Evolutionary conservation across 23 red algal genomes (phyloP).

Genomic region (Agarophyton chilense): DNA sequence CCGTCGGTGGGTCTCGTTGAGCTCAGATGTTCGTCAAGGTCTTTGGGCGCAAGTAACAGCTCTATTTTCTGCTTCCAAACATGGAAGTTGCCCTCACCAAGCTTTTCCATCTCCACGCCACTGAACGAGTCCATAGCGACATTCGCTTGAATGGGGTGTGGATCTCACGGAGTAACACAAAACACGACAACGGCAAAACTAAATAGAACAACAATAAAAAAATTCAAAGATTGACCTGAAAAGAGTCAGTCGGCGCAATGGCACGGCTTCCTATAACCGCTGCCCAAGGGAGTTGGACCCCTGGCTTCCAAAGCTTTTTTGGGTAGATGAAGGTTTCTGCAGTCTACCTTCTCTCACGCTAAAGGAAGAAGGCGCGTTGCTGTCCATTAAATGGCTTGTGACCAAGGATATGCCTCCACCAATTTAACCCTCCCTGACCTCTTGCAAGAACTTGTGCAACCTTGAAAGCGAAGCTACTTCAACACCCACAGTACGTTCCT

Average conservation of each 20-base stretch:
- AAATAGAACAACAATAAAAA: background rate
- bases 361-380: background rate
- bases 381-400: constrained; percentile 20
- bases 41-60: constrained; percentile 13
- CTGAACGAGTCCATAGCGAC: background rate
- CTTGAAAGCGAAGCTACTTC: background rate
- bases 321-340: constrained; percentile 26
- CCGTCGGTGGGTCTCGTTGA: background rate
- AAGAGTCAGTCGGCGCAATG: background rate
- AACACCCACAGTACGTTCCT: background rate
- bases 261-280: background rate
- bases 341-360: constrained; percentile 19
- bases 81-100: constrained; percentile 26
- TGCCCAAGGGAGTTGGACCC: background rate
- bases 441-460: constrained; percentile 20
- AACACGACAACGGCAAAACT: background rate
- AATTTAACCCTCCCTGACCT: background rate
- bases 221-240: no score
- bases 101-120: constrained; percentile 16
- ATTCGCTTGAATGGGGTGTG: background rate
- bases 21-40: constrained; percentile 32
- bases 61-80: constrained; percentile 40
- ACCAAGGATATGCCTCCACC: constrained; percentile 31
- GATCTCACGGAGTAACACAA: background rate
- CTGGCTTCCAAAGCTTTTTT: constrained; percentile 4